Base-by-base conservation (phyloP, 306 rosid species). In the Quillaja saponaria region DNA sequence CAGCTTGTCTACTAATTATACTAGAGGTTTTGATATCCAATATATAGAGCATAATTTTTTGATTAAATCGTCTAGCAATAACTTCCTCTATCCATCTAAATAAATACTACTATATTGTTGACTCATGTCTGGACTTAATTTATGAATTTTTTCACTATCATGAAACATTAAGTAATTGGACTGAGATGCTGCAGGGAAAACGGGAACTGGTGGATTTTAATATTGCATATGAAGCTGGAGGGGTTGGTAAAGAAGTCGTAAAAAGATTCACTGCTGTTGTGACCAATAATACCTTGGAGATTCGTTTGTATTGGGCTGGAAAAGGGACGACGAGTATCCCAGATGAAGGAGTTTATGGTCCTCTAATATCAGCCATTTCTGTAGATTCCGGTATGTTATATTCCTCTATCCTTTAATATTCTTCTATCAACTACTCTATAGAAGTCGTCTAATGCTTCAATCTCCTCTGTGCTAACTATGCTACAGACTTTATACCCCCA, bases 321-420 rank as follows among this genome's bases (percentile, higher is more conserved):
- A 87, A 84, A 63, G 95, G 95, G 16, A 87, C 95, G 12, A 77
- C 77, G 25, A 68, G 14, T 20, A 63, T 87, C 10, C 95, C 91
- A 5, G 51, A 21, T 25, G 60, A 42, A 46, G 86, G 87, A 55
- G 81, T 75, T 2, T 62, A 84, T 76, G 95, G 95, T 45, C 95
- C 95, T 71, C 95, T 87, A 41, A 61, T 87, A 47, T 87, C 90
- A 1, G 95, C 90, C 37, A 87, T 87, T 41, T 81, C 85, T 9
- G 71, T 81, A 16, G 58, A 67, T 39, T 64, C 84, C 57, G 73
- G 90, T 84, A 8, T 8, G 81, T 61, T 61, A 28, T 72, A 1
- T 5, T 37, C n/a, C n/a, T n/a, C n/a, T 5, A 37, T 5, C 35
- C 52, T 71, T 50, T 40, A 5, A 17, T 21, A 14, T 34, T 58